Conservation (phyloP, 1,284 basidiomycete genomes). For the Prillingera fragicola region DNA sequence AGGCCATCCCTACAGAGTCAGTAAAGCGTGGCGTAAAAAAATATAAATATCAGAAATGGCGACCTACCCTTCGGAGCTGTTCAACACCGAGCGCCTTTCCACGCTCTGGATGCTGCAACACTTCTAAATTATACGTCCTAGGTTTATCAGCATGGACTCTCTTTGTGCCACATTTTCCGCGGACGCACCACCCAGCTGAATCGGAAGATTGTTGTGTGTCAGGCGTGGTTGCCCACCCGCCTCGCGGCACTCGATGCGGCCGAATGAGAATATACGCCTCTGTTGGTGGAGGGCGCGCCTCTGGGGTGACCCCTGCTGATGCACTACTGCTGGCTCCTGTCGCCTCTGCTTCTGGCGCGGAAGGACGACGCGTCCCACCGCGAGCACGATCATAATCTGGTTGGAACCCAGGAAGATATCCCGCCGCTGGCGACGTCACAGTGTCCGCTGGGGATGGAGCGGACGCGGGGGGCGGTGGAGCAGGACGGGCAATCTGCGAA, state of each 20-base stretch:
- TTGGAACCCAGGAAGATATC: slow-evolving; percentile 14
- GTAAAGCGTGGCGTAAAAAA: background rate
- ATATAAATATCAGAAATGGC: background rate
- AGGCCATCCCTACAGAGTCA: slow-evolving; percentile 16
- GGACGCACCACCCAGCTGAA: slow-evolving; percentile 12
- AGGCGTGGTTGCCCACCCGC: slow-evolving; percentile 8
- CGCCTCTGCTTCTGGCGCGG: slow-evolving; percentile 3
- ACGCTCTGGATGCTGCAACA: slow-evolving; percentile 14
- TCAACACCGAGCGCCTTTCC: slow-evolving; percentile 18
- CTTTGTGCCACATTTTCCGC: background rate
- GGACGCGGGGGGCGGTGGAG: slow-evolving; percentile 10
- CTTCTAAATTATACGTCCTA: slow-evolving; percentile 14
- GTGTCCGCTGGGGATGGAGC: slow-evolving; percentile 4
- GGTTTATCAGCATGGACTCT: background rate
- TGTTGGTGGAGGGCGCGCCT: slow-evolving; percentile 12
- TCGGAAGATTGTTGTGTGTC: slow-evolving; percentile 1
- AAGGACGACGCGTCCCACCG: slow-evolving; percentile 2
- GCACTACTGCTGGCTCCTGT: slow-evolving; percentile 4
- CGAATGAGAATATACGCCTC: slow-evolving; percentile 17
- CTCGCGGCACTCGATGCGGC: slow-evolving; percentile 14
- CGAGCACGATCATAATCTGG: slow-evolving; percentile 14
- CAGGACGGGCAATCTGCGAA: slow-evolving; percentile 6
- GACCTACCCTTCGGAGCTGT: slow-evolving; percentile 11
- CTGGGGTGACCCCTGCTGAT: slow-evolving; percentile 3
- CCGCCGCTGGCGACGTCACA: slow-evolving; percentile 1